Conservation (phyloP, 1,284 basidiomycete species). For the Tilletia indica region DNA sequence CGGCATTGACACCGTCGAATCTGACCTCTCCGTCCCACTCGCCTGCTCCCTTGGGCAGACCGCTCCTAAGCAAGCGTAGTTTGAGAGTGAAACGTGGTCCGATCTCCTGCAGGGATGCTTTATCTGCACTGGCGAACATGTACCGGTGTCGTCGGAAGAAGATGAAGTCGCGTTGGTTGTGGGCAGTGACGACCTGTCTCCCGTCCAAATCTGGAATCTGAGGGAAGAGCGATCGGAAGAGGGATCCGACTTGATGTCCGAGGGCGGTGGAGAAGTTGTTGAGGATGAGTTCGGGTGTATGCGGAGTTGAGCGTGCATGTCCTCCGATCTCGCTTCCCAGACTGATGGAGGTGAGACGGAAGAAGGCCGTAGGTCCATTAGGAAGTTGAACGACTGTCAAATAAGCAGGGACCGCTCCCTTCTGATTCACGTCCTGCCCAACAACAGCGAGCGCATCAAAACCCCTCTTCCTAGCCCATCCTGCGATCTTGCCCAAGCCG, state of each 20-base stretch:
- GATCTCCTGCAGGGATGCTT: slow-evolving; percentile 93
- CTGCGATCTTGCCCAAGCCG: slow-evolving; percentile 86
- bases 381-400: slow-evolving; percentile 89
- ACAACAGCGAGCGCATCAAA: slow-evolving; percentile 88
- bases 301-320: slow-evolving; percentile 85
- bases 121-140: slow-evolving; percentile 75
- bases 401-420: slow-evolving; percentile 66
- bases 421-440: slow-evolving; percentile 73
- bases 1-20: slow-evolving; percentile 57
- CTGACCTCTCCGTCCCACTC: slow-evolving; percentile 69
- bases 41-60: slow-evolving; percentile 66
- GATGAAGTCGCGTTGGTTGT: slow-evolving; percentile 96
- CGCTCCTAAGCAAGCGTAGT: slow-evolving; percentile 81
- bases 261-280: slow-evolving; percentile 93
- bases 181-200: slow-evolving; percentile 92
- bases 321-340: slow-evolving; percentile 78
- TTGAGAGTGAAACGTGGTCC: slow-evolving; percentile 96
- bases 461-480: slow-evolving; percentile 84
- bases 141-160: slow-evolving; percentile 97
- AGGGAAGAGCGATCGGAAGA: slow-evolving; percentile 94
- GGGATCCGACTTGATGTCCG: slow-evolving; percentile 84
- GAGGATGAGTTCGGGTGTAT: slow-evolving; percentile 91
- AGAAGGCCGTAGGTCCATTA: slow-evolving; percentile 89
- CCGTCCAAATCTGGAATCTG: slow-evolving; percentile 93
- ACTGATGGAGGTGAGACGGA: slow-evolving; percentile 86